Percentiles rank a stretch among this genome's conserved stretches.
Conservation (phyloP, 1,284 basidiomycete species). For the Apiotrichum brassicae region DNA sequence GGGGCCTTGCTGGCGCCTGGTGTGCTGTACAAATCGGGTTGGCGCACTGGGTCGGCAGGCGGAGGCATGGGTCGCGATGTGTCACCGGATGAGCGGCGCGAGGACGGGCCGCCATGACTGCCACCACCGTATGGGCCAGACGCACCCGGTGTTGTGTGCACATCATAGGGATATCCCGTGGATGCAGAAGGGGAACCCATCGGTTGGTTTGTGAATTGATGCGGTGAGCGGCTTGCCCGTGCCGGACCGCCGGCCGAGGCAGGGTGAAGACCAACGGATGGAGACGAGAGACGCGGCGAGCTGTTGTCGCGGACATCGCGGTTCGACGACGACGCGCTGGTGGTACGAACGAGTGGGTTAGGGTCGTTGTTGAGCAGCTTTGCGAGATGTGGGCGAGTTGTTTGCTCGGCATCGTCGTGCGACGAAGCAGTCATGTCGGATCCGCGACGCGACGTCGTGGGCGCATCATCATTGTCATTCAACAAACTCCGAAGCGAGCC, state of each 20-base stretch:
- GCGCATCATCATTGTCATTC: conserved; percentile 10
- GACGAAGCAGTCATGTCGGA: conserved; percentile 10
- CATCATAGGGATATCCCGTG: conserved; percentile 1
- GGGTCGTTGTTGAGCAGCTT: conserved; percentile 31
- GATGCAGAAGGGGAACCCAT: conserved; percentile 1
- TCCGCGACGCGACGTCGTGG: conserved; percentile 4
- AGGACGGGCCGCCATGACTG: conserved; percentile 6
- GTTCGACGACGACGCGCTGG: conserved; percentile 4
- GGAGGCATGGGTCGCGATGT: conserved; percentile 28
- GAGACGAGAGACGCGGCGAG: conserved; percentile 10
- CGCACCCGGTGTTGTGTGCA: neutral
- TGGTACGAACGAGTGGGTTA: conserved; percentile 2
- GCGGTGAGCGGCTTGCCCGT: neutral
- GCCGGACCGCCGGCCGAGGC: neutral
- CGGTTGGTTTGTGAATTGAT: conserved; percentile 4
- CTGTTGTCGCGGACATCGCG: neutral
- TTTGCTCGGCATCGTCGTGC: conserved; percentile 10
- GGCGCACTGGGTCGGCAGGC: conserved; percentile 23
- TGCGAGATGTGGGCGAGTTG: conserved; percentile 15
- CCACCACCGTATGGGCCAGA: neutral
- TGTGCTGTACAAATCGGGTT: conserved; percentile 7
- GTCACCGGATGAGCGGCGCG: conserved; percentile 13
- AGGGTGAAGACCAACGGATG: conserved; percentile 9
- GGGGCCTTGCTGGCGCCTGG: conserved; percentile 14
- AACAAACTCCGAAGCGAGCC: conserved; percentile 9